Conservation (phyloP, 345 rosid genomes). For the Capsella bursapastoris region DNA sequence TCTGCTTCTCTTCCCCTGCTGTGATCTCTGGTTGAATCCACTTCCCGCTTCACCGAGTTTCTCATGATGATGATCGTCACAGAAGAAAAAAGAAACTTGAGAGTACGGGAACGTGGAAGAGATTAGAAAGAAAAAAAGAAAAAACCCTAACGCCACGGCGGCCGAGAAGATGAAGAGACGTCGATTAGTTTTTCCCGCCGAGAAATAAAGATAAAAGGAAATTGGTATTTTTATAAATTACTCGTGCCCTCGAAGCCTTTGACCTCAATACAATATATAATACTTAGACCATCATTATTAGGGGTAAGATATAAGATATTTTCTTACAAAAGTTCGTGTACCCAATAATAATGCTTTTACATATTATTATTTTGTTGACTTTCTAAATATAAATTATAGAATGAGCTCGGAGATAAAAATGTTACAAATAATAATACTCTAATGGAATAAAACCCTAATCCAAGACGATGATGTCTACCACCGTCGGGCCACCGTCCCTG, state of each 20-base stretch:
- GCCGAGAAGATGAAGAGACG: conserved; percentile 14
- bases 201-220: neutral
- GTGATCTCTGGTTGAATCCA: neutral
- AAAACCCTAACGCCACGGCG: conserved; percentile 10
- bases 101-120: neutral
- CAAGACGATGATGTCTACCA: too few relatives aligned
- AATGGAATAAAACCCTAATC: too few relatives aligned
- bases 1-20: neutral
- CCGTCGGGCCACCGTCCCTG: too few relatives aligned
- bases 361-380: too few relatives aligned
- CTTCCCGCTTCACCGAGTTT: conserved; percentile 15
- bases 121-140: neutral
- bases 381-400: too few relatives aligned
- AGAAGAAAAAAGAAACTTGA: neutral
- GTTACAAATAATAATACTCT: too few relatives aligned
- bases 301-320: too few relatives aligned
- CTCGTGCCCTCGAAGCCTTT: neutral
- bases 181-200: conserved; percentile 28
- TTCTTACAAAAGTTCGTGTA: too few relatives aligned
- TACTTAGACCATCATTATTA: too few relatives aligned
- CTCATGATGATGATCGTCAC: neutral
- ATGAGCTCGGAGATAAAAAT: too few relatives aligned
- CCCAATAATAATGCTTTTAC: too few relatives aligned
- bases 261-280: neutral
- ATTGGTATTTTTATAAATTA: neutral